phyloP scores from a whole-genome alignment of 179 eudicot species.

The Sideroxylon spinosum region DNA sequence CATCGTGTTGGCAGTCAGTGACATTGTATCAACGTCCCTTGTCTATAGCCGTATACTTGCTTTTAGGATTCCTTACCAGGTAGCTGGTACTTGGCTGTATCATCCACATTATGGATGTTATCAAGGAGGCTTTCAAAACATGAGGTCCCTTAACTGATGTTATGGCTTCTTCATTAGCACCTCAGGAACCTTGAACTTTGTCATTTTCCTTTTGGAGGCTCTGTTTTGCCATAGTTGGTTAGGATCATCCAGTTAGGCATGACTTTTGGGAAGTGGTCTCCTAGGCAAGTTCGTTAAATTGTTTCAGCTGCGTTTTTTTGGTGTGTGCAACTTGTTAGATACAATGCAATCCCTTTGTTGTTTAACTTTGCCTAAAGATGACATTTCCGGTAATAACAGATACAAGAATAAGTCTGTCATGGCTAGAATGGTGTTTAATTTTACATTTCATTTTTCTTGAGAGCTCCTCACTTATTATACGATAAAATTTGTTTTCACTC shows the following conservation, averaged over 20 bases:
- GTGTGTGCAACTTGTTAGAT: neutral
- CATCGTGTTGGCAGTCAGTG: no score
- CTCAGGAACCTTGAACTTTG: neutral
- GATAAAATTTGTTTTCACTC: conserved; percentile 11
- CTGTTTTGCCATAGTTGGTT: neutral
- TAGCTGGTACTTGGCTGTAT: neutral
- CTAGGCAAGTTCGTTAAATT: neutral
- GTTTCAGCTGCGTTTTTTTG: conserved; percentile 10
- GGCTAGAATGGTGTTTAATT: no score
- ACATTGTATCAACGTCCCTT: no score
- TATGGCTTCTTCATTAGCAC: neutral
- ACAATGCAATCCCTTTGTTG: neutral
- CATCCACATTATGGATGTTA: neutral
- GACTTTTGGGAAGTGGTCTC: no score
- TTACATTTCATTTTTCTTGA: no score
- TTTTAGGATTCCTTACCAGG: neutral
- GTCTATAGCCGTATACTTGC: no score
- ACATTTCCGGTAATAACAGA: neutral
- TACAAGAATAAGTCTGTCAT: no score
- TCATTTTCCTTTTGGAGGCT: neutral
- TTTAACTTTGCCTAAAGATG: neutral
- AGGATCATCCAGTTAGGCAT: neutral
- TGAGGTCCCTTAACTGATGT: neutral
- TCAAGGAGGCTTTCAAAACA: neutral
- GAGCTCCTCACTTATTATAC: neutral